Percentiles rank a stretch among this genome's conserved stretches.
phyloP scores from a whole-genome alignment of 768 basidiomycete genomes.

The Mycena filopes region DNA sequence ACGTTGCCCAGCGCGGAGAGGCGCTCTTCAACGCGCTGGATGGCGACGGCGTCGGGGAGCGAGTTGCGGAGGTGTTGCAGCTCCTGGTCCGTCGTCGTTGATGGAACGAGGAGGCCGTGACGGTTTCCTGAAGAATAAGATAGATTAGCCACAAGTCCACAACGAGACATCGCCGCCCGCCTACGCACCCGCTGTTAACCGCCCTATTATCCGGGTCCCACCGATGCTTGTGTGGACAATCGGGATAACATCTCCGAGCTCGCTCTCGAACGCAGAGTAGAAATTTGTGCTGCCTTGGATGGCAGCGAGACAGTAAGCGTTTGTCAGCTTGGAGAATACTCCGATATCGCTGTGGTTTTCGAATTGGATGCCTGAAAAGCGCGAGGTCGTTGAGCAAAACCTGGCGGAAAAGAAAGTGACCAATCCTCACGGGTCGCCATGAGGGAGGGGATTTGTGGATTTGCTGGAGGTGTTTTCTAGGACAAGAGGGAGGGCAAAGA shows the following conservation, averaged over 20 bases:
- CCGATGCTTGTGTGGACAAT: conserved; percentile 96
- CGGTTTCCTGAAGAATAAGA: conserved; percentile 76
- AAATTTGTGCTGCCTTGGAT: conserved; percentile 97
- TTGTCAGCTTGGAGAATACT: conserved; percentile 97
- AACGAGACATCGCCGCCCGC: not conserved
- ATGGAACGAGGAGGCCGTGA: conserved; percentile 96
- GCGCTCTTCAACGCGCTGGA: conserved; percentile 97
- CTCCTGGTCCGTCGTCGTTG: conserved; percentile 97
- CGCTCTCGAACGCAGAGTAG: conserved; percentile 96
- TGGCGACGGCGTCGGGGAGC: conserved; percentile 90
- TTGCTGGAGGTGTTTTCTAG: not conserved
- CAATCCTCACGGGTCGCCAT: conserved; percentile 76
- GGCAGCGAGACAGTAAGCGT: conserved; percentile 95
- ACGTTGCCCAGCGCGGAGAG: conserved; percentile 98
- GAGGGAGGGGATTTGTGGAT: conserved; percentile 30
- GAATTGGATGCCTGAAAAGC: conserved; percentile 82
- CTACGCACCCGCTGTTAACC: conserved; percentile 85
- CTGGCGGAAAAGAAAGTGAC: conserved; percentile 11
- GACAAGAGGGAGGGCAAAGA: too few species aligned
- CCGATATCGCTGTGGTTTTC: conserved; percentile 96
- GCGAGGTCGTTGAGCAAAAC: not conserved
- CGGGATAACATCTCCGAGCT: conserved; percentile 92
- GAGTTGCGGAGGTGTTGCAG: conserved; percentile 97
- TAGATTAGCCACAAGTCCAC: not conserved
- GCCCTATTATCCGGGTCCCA: conserved; percentile 93